Conservation (phyloP, 1,139 yeast species). For the Yamadazyma buinensis region DNA sequence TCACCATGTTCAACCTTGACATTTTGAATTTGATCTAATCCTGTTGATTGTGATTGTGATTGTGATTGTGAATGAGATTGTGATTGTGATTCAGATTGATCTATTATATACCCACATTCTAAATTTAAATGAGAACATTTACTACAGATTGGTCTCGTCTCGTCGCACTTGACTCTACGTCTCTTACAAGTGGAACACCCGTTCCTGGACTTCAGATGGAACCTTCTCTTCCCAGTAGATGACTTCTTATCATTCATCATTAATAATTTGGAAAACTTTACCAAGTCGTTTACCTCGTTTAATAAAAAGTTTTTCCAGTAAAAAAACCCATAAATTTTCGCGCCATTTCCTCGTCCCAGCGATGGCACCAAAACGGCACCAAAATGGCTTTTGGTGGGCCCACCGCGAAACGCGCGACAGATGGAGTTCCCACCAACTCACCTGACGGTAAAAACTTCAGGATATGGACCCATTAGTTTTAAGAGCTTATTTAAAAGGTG, state of each 20-base stretch:
- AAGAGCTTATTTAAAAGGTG: constrained; percentile 45
- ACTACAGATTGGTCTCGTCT: constrained; percentile 70
- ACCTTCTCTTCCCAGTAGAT: constrained; percentile 54
- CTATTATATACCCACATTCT: constrained; percentile 57
- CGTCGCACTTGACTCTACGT: constrained; percentile 91
- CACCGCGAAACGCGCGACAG: neutral
- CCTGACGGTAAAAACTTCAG: too few species aligned
- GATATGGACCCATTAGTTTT: constrained; percentile 1
- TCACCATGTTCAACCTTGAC: neutral
- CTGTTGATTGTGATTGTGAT: too few species aligned
- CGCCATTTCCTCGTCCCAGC: neutral
- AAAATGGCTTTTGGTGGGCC: too few species aligned
- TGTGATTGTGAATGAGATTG: too few species aligned
- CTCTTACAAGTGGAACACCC: constrained; percentile 90
- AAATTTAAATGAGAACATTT: constrained; percentile 78
- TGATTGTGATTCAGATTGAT: too few species aligned
- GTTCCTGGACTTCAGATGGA: constrained; percentile 80
- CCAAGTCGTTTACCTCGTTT: too few species aligned
- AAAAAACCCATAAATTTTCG: too few species aligned
- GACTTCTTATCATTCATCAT: constrained; percentile 12
- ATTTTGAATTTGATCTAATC: too few species aligned
- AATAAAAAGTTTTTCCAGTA: too few species aligned
- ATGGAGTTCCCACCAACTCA: too few species aligned
- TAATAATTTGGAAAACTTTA: too few species aligned
- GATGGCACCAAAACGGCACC: neutral